Evolutionary conservation across 148 eudicot genomes (phyloP), one percentile per base, ranked within the genome.

Genomic region (Vaccinium corymbosum): DNA sequence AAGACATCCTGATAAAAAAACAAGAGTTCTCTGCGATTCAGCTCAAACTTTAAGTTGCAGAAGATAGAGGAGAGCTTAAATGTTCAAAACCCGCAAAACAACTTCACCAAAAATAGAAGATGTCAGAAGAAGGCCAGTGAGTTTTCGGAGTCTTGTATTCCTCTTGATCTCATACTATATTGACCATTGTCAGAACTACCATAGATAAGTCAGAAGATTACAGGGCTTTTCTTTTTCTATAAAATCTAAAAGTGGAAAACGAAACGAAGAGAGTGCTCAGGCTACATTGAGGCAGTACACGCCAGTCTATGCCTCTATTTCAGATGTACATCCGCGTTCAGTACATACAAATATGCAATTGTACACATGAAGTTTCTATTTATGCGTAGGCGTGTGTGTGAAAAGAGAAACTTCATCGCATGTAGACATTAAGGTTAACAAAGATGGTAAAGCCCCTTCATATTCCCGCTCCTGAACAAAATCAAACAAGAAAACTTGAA

Each of bases 401-500:
- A 6, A 22, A 2, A 32, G 20, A 59, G 20, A 6, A 3, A 19
- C 25, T 17, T 17, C 35, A 79, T 56, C 15, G 32, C 70, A 56
- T 50, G 35, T 22, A 20, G 27, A 62, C 68, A n/a, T 62, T 20
- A 62, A 57, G 64, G 7, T 57, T 57, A 57, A 57, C 61, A 17
- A 32, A 78, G 4, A 78, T 62, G 66, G 38, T 78, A 46, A 64
- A 15, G 62, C 62, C 29, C 48, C 51, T 32, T 50, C 3, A 55
- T 51, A 42, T 20, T 84, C 53, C 62, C 46, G 16, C 57, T 84
- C 82, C 53, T 32, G 80, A 62, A 20, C 22, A 15, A 57, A 59
- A 48, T 57, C 22, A 13, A 13, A 51, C 25, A 1, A 16, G 56
- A 29, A 55, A 16, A 78, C 4, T 15, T 75, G 78, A 22, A 78